phyloP scores from a whole-genome alignment of 345 rosid genomes.

The Salix dunnii region DNA sequence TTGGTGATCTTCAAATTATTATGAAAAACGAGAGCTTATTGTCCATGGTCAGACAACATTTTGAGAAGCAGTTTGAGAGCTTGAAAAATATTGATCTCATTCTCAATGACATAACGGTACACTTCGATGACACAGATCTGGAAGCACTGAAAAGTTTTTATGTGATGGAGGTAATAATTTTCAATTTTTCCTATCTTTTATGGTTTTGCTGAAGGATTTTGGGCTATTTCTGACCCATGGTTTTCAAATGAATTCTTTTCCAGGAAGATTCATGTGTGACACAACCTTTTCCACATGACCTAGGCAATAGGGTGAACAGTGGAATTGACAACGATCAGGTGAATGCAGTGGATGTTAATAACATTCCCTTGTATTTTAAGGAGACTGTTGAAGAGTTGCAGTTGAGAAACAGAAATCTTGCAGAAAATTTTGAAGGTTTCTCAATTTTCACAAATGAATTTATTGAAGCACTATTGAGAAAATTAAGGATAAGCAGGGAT shows the following conservation, averaged over 20 bases:
- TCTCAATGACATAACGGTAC: conserved; percentile 40
- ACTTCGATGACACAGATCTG: conserved; percentile 28
- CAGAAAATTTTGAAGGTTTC: conserved; percentile 47
- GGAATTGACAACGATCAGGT: conserved; percentile 35
- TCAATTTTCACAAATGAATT: conserved; percentile 48
- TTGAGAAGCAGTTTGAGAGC: conserved; percentile 45
- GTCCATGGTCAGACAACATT: conserved; percentile 46
- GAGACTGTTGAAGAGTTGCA: conserved; percentile 50
- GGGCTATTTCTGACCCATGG: conserved; percentile 6
- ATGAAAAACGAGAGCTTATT: conserved; percentile 52
- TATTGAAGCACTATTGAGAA: conserved; percentile 41
- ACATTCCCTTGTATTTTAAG: conserved; percentile 46
- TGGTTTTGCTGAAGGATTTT: conserved; percentile 9
- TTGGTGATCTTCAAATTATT: conserved; percentile 51
- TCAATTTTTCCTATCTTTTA: neutral
- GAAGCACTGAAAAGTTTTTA: conserved; percentile 30
- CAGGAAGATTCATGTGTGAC: conserved; percentile 47
- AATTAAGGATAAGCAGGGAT: conserved; percentile 44
- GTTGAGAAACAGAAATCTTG: conserved; percentile 43
- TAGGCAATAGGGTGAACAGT: conserved; percentile 27
- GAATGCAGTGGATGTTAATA: conserved; percentile 34
- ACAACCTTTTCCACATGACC: conserved; percentile 34
- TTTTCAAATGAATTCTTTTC: conserved; percentile 6
- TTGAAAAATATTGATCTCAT: conserved; percentile 57
- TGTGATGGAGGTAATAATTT: conserved; percentile 44